Percentiles rank a stretch among this genome's conserved stretches.
Evolutionary conservation across 1,284 basidiomycete genomes (phyloP).

Genomic region (Sphagnurus paluster): DNA sequence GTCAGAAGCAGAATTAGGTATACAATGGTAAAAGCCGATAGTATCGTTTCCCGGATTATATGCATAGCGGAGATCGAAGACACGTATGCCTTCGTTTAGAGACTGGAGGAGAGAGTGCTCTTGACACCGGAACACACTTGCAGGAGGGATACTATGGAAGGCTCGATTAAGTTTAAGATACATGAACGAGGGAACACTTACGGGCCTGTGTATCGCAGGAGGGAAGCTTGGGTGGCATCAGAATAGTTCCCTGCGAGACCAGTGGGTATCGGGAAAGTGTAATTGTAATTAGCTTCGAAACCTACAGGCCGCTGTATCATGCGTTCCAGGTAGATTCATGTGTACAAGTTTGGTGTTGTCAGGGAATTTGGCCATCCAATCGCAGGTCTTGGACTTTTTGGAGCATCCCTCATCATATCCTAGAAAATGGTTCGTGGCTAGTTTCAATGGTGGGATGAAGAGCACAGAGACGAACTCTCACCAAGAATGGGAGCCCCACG

Average conservation of each 20-base stretch:
- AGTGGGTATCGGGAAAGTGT: background rate
- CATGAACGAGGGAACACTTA: constrained; percentile 23
- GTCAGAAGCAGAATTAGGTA: background rate
- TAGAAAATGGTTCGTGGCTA: constrained; percentile 17
- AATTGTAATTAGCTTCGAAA: background rate
- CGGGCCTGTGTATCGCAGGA: constrained; percentile 43
- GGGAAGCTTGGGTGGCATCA: constrained; percentile 35
- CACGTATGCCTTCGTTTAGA: constrained; percentile 44
- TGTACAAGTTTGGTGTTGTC: constrained; percentile 40
- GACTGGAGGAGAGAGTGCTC: constrained; percentile 43
- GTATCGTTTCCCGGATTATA: constrained; percentile 49
- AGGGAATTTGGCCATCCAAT: constrained; percentile 45
- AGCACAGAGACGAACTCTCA: constrained; percentile 15
- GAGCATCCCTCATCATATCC: constrained; percentile 33
- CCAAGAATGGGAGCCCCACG: constrained; percentile 39
- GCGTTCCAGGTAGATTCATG: constrained; percentile 48
- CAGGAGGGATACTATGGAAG: constrained; percentile 36
- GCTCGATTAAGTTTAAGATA: background rate
- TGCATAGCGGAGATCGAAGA: constrained; percentile 44
- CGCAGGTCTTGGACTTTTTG: constrained; percentile 29
- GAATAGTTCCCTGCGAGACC: constrained; percentile 43
- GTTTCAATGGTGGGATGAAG: constrained; percentile 1
- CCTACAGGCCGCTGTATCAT: constrained; percentile 46
- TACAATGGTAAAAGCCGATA: constrained; percentile 47
- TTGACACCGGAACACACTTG: constrained; percentile 40